Conservation (phyloP, 2,329 filamentous ascomycete species). For the Diaporthe sp. region DNA sequence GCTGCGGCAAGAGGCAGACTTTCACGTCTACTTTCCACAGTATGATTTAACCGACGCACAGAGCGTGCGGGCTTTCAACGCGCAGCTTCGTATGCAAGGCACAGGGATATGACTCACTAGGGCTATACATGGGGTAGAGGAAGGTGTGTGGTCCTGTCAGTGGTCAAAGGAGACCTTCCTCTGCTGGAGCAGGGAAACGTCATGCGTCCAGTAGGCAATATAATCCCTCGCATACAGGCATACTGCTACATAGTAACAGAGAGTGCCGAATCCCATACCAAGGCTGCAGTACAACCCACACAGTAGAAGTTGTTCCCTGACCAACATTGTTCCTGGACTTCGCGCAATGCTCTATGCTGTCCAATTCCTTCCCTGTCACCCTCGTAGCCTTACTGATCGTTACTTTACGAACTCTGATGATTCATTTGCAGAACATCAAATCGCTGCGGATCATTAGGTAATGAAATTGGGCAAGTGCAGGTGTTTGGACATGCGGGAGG, state of each 20-base stretch:
- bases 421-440: background rate
- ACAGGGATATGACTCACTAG: background rate
- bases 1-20: background rate
- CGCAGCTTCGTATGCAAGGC: background rate
- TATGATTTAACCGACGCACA: background rate
- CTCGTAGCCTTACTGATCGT: background rate
- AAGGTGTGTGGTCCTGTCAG: background rate
- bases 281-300: background rate
- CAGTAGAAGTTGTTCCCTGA: background rate
- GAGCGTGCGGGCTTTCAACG: background rate
- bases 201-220: background rate
- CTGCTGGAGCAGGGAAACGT: background rate
- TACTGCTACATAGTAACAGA: background rate
- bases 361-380: background rate
- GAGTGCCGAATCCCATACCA: background rate
- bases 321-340: background rate
- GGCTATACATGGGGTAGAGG: background rate
- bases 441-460: background rate
- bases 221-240: background rate
- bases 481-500: background rate
- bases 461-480: background rate
- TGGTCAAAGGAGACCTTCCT: background rate
- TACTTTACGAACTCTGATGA: no score
- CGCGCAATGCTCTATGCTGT: background rate
- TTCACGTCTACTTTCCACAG: background rate